These are phyloP conservation scores for Triadica sebifera DNA, from an alignment of 345 rosid species.

Conservation along the genomic window DNA sequence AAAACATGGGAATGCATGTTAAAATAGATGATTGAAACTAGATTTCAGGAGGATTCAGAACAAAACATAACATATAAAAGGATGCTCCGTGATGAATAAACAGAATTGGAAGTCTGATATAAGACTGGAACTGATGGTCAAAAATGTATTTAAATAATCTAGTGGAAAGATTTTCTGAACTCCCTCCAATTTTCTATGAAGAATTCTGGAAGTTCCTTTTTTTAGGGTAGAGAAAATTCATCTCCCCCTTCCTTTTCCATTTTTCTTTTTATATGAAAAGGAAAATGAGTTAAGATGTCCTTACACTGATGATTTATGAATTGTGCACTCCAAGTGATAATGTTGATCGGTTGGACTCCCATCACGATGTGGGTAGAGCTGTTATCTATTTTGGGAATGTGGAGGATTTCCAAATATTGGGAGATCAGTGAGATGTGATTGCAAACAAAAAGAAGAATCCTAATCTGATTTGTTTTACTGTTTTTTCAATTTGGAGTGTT, in stretches of 20 bases:
- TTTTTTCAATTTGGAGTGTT: not conserved
- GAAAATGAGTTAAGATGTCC: not conserved
- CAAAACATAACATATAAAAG: not conserved
- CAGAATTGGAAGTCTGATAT: not conserved
- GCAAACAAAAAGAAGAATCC: not conserved
- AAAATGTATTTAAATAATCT: not conserved
- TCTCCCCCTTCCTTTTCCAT: not conserved
- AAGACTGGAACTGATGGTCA: not conserved
- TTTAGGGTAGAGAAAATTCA: not conserved
- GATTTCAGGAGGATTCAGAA: not conserved
- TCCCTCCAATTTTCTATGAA: not conserved
- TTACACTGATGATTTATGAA: not conserved
- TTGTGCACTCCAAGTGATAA: not conserved
- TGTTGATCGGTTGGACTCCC: not conserved
- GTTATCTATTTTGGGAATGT: not conserved
- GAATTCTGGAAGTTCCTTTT: not conserved
- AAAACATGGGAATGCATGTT: not conserved
- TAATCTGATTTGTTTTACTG: not conserved
- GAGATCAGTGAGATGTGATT: not conserved
- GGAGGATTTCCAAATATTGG: not conserved
- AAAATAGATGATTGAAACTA: not conserved
- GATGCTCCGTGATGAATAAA: not conserved
- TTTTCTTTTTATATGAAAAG: too few species aligned
- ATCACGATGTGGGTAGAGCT: not conserved
- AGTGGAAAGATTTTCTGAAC: not conserved